phyloP scores from a whole-genome alignment of 257 asterid genomes.

The Nicotiana undulata region DNA sequence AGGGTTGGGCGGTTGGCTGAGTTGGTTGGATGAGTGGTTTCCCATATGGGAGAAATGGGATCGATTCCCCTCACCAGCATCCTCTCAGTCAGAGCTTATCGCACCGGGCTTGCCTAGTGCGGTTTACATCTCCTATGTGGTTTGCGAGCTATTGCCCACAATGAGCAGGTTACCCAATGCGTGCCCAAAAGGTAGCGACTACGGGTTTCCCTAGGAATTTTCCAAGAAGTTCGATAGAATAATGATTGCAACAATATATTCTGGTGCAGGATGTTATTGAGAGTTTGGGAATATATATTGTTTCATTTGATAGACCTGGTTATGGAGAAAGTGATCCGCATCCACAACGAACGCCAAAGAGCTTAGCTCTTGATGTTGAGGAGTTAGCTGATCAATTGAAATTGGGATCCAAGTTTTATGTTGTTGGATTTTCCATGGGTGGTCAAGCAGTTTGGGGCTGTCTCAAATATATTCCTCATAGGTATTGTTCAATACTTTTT shows the following conservation, averaged over 20 bases:
- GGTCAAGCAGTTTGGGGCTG: conserved; percentile 2
- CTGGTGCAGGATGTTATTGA: not conserved
- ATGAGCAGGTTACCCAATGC: too few species aligned
- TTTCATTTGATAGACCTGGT: not conserved
- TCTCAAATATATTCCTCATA: not conserved
- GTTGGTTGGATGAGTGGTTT: too few species aligned
- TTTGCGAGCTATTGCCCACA: too few species aligned
- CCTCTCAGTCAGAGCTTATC: too few species aligned
- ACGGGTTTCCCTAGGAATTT: too few species aligned
- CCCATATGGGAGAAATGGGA: too few species aligned
- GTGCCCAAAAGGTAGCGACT: too few species aligned
- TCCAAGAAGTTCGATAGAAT: too few species aligned
- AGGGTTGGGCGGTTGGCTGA: too few species aligned
- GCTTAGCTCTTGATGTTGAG: not conserved
- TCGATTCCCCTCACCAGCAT: too few species aligned
- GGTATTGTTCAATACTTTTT: not conserved
- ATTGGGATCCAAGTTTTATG: not conserved
- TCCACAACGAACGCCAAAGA: not conserved
- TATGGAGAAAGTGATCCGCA: conserved; percentile 1
- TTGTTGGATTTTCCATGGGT: conserved; percentile 2
- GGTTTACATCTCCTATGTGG: too few species aligned
- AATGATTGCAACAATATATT: not conserved
- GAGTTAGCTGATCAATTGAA: conserved; percentile 2
- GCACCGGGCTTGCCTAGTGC: too few species aligned
- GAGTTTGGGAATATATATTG: not conserved